These are phyloP conservation scores for Gymnopus androsaceus DNA, from an alignment of 1,284 basidiomycete genomes.

Conservation along the genomic window DNA sequence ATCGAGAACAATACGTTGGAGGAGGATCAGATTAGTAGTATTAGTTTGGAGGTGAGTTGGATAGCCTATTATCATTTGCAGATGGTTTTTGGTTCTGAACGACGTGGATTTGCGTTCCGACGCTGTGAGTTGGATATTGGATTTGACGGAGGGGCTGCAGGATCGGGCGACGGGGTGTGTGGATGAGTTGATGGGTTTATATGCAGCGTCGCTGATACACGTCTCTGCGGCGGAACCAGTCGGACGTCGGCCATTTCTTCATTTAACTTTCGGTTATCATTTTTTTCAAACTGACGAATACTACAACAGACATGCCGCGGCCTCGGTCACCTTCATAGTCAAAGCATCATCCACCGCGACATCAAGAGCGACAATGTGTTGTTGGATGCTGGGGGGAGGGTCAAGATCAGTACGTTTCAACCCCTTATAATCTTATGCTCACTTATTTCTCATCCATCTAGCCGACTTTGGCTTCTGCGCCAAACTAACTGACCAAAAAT, in stretches of 20 bases:
- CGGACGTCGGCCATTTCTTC: too few species aligned
- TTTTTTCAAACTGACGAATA: too few species aligned
- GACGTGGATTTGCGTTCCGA: too few species aligned
- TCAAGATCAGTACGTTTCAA: slow-evolving; percentile 88
- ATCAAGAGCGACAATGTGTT: slow-evolving; percentile 99
- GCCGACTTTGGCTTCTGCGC: slow-evolving; percentile 99
- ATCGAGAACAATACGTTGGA: slow-evolving; percentile 97
- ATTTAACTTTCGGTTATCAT: too few species aligned
- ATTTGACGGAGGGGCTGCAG: too few species aligned
- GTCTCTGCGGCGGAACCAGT: too few species aligned
- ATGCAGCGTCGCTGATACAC: too few species aligned
- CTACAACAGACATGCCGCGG: slow-evolving; percentile 87
- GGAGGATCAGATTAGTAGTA: slow-evolving; percentile 96
- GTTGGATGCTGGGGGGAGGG: slow-evolving; percentile 87
- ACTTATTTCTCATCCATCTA: slow-evolving; percentile 31
- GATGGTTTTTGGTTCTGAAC: too few species aligned
- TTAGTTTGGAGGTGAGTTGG: slow-evolving; percentile 87
- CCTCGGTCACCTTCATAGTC: slow-evolving; percentile 88
- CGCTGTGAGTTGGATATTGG: too few species aligned
- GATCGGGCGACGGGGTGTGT: too few species aligned
- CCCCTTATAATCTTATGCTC: neutral
- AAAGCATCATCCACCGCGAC: slow-evolving; percentile 96
- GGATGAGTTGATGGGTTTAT: too few species aligned
- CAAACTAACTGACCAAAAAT: slow-evolving; percentile 96
- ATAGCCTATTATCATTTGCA: too few species aligned